Base-by-base conservation (phyloP, 2,329 filamentous ascomycete genomes). In the Aspergillus calidoustus region DNA sequence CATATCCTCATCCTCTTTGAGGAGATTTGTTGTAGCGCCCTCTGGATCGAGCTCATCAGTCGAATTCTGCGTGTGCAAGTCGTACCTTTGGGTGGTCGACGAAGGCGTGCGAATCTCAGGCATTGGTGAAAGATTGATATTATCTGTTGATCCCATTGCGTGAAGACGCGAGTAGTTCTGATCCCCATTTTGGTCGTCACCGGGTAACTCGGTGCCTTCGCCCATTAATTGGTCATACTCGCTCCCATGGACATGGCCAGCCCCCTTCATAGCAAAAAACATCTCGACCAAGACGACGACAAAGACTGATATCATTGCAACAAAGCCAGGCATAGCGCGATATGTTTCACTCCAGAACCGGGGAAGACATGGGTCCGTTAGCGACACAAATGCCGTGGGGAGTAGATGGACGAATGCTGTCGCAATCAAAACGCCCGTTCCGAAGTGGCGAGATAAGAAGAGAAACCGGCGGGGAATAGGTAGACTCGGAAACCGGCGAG, bases 221-320 rank as follows among this genome's bases (percentile, higher is more conserved):
- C 71, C 66, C 49, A 79, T 79, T 25, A 80, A 60, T 41, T 78
- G 78, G 64, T 84, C 82, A 64, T 84, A 85, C 62, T 84, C 83
- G 34, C 76, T 81, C 13, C 80, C 77, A 71, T 89, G 86, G 52
- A 83, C 81, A 71, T 89, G 86, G 17, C 81, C 81, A 8, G 86
- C 86, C 5, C 87, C 87, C 72, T 84, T 84, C 57, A 89, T 90
- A 0, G 92, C 93, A 68, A 98, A 89, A 74, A 93, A 92, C 79
- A 95, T 96, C 76, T 98, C 94, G 56, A 97, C 85, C 2, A 87
- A 86, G 7, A 96, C 91, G 3, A 97, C 93, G 4, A 91, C 80
- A 62, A 96, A 83, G n/a, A 92, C 91, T 11, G 91, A 88, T 9
- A 88, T 77, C 91, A 96, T 94, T 59, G 91, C 90, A 51, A 96